Evolutionary conservation across 2,329 filamentous ascomycete species (phyloP).

Genomic region (Microsporum canis): DNA sequence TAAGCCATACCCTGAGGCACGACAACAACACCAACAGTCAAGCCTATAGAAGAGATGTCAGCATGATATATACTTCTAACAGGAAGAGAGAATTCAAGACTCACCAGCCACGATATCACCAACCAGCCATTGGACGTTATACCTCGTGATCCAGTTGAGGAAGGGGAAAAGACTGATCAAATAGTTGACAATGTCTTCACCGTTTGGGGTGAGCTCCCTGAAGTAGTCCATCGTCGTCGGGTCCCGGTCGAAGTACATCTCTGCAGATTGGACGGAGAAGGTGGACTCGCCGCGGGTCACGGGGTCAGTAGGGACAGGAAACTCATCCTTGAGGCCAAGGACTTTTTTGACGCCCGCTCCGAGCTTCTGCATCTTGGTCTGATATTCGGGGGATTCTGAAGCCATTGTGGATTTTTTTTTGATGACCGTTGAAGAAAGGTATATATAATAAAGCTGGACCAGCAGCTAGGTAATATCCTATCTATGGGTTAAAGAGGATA

Average conservation of each 20-base stretch:
- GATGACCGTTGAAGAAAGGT: background rate
- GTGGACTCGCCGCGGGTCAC: constrained; percentile 68
- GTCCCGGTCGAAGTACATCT: constrained; percentile 72
- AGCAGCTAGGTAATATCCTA: background rate
- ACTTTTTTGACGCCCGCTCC: constrained; percentile 66
- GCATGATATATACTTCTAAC: background rate
- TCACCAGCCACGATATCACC: constrained; percentile 82
- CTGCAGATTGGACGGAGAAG: constrained; percentile 59
- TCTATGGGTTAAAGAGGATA: background rate
- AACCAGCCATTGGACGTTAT: constrained; percentile 78
- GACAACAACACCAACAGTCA: constrained; percentile 66
- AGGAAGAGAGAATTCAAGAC: constrained; percentile 19
- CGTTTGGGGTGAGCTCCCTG: constrained; percentile 49
- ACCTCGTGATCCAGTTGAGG: constrained; percentile 72
- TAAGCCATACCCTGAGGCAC: constrained; percentile 98
- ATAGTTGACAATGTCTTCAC: constrained; percentile 48
- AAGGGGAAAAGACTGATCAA: constrained; percentile 71
- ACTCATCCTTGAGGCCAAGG: constrained; percentile 70
- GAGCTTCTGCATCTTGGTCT: constrained; percentile 35
- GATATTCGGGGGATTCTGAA: constrained; percentile 28
- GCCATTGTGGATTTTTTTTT: constrained; percentile 19
- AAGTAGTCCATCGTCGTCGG: constrained; percentile 68
- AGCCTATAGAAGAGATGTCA: constrained; percentile 34
- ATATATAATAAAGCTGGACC: background rate
- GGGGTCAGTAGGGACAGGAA: constrained; percentile 45